Evolutionary conservation across 78 protist genomes (phyloP).

Genomic region (Chrysochromulina tobinii): DNA sequence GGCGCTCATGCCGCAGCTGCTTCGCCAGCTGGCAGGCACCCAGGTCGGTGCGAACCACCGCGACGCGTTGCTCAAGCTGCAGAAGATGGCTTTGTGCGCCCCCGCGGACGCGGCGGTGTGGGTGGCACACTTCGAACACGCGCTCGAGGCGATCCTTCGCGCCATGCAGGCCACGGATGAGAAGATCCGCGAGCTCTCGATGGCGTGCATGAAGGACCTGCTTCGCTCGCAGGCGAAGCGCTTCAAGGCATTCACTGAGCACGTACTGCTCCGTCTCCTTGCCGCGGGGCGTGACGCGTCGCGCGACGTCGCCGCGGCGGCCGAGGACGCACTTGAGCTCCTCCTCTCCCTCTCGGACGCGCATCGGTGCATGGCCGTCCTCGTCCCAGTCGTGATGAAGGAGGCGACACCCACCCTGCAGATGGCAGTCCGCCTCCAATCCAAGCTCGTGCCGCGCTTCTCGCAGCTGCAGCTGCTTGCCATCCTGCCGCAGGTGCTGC

Average conservation of each 20-base stretch:
- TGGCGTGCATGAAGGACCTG: neutral
- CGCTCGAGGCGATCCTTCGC: neutral
- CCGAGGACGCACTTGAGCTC: neutral
- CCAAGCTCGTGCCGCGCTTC: neutral
- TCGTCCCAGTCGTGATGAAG: neutral
- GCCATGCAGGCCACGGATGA: neutral
- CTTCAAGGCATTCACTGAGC: neutral
- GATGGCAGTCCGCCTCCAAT: neutral
- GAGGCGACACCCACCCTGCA: neutral
- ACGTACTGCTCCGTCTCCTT: slow-evolving; percentile 10
- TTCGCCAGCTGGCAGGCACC: neutral
- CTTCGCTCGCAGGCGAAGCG: neutral
- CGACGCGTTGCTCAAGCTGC: neutral
- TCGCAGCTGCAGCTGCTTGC: neutral
- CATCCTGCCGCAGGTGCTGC: slow-evolving; percentile 5
- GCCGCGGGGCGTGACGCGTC: neutral
- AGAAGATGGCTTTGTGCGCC: neutral
- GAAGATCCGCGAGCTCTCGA: neutral
- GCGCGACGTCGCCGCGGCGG: neutral
- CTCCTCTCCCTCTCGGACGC: neutral
- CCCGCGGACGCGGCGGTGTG: neutral
- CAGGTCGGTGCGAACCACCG: neutral
- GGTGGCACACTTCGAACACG: neutral
- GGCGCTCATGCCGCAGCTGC: neutral
- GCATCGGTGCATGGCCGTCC: neutral